Percentiles rank a stretch among this genome's conserved stretches.
phyloP scores from a whole-genome alignment of 129 eudicot genomes.

The Centrapalus pauciflorus region DNA sequence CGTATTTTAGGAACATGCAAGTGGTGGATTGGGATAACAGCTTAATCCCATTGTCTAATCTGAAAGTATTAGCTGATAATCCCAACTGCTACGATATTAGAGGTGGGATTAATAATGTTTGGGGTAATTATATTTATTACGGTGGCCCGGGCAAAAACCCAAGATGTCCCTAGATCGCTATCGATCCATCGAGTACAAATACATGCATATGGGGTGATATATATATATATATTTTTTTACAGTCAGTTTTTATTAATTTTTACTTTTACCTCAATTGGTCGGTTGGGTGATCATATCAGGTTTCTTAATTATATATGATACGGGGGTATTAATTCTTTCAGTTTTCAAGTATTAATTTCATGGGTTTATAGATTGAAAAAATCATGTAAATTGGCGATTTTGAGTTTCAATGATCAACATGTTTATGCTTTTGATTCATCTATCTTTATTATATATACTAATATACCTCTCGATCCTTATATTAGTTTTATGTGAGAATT shows the following conservation, averaged over 20 bases:
- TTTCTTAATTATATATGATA: conserved; percentile 10
- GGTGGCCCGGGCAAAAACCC: conserved; percentile 91
- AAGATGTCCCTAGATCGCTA: conserved; percentile 52
- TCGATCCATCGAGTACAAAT: conserved; percentile 17
- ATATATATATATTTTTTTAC: no score
- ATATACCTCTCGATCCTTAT: no score
- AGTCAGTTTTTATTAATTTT: conserved; percentile 8
- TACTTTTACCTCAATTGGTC: no score
- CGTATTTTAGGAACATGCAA: conserved; percentile 80
- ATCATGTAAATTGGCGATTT: conserved; percentile 24
- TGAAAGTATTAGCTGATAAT: conserved; percentile 72
- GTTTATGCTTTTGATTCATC: conserved; percentile 2
- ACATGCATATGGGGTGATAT: conserved; percentile 17
- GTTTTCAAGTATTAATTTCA: conserved; percentile 17
- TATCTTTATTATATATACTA: no score
- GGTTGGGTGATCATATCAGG: conserved; percentile 1
- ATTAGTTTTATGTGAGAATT: no score
- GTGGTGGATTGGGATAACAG: conserved; percentile 91
- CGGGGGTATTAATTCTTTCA: conserved; percentile 23
- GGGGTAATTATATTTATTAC: conserved; percentile 94
- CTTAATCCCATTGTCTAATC: conserved; percentile 53
- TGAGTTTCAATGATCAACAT: conserved; percentile 22
- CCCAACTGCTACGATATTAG: conserved; percentile 84
- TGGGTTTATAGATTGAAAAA: conserved; percentile 18
- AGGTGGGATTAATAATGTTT: conserved; percentile 70